Conservation (phyloP, 352 stramenopile genomes). For the Albugo laibachii region DNA sequence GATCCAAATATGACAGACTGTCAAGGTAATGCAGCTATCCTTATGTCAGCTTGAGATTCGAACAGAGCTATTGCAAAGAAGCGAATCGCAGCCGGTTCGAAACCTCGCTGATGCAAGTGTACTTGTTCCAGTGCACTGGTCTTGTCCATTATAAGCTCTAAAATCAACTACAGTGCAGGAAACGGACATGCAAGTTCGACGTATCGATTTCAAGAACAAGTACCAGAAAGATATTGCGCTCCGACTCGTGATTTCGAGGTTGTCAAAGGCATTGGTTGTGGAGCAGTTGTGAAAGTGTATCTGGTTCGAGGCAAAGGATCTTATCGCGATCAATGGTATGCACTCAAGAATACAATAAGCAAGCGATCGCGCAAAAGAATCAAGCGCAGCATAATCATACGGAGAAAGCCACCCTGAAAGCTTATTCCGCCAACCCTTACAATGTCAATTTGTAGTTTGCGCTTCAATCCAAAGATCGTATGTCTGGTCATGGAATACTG, state of each 20-base stretch:
- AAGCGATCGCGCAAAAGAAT: conserved; percentile 77
- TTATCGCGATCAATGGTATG: conserved; percentile 75
- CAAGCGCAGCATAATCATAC: conserved; percentile 76
- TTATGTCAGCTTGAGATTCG: conserved; percentile 51
- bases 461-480: conserved; percentile 63
- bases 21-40: conserved; percentile 64
- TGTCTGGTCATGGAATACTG: conserved; percentile 81
- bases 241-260: conserved; percentile 71
- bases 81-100: conserved; percentile 41
- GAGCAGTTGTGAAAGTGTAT: conserved; percentile 72
- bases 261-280: conserved; percentile 61
- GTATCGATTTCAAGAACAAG: conserved; percentile 80
- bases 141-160: conserved; percentile 39
- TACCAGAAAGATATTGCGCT: conserved; percentile 71
- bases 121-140: conserved; percentile 61
- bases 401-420: conserved; percentile 61
- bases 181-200: conserved; percentile 53
- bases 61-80: conserved; percentile 65
- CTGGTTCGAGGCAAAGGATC: conserved; percentile 63
- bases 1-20: conserved; percentile 68
- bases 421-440: conserved; percentile 68
- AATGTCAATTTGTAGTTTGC: conserved; percentile 71
- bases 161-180: conserved; percentile 25
- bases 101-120: conserved; percentile 46
- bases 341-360: conserved; percentile 76